A percentile compares a stretch with the other conserved stretches of the same genome.
Conservation (phyloP, 768 basidiomycete genomes). For the Mycena amicta region DNA sequence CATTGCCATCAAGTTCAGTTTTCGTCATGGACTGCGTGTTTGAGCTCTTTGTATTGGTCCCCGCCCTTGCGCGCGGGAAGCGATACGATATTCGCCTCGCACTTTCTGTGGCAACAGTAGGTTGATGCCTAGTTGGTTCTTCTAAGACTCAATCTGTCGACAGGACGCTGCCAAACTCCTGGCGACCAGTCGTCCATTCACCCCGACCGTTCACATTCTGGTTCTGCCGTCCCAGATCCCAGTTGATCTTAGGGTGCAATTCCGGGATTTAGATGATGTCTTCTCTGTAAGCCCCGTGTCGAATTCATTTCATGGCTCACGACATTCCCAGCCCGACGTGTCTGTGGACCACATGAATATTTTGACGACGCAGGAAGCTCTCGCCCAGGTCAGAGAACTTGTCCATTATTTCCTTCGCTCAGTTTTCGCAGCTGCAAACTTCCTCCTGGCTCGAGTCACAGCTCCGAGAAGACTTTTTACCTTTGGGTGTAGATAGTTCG, state of each 20-base stretch:
- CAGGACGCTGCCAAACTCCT: slow-evolving; percentile 58
- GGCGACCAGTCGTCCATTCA: slow-evolving; percentile 63
- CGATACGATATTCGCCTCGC: slow-evolving; percentile 65
- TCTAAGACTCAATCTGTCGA: background rate
- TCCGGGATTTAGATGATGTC: slow-evolving; percentile 71
- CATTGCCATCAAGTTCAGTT: slow-evolving; percentile 46
- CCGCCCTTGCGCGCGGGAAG: slow-evolving; percentile 61
- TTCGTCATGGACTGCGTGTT: slow-evolving; percentile 76
- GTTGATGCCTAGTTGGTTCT: slow-evolving; percentile 12
- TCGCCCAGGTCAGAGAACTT: slow-evolving; percentile 54
- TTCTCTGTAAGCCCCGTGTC: slow-evolving; percentile 48
- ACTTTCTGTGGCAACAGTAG: slow-evolving; percentile 57
- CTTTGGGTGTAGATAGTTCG: slow-evolving; percentile 50
- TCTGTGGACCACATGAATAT: slow-evolving; percentile 82
- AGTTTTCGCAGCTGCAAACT: slow-evolving; percentile 47
- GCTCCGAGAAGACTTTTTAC: slow-evolving; percentile 58
- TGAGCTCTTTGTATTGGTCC: slow-evolving; percentile 80
- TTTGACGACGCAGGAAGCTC: slow-evolving; percentile 56
- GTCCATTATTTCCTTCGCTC: slow-evolving; percentile 16
- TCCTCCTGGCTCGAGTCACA: slow-evolving; percentile 51
- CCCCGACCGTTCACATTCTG: slow-evolving; percentile 73
- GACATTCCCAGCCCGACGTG: slow-evolving; percentile 39
- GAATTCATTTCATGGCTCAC: slow-evolving; percentile 1
- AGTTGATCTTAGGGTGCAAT: slow-evolving; percentile 63
- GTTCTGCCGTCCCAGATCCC: slow-evolving; percentile 77